Conservation (phyloP, 2,329 filamentous ascomycete genomes). For the Fusarium kyushuense region DNA sequence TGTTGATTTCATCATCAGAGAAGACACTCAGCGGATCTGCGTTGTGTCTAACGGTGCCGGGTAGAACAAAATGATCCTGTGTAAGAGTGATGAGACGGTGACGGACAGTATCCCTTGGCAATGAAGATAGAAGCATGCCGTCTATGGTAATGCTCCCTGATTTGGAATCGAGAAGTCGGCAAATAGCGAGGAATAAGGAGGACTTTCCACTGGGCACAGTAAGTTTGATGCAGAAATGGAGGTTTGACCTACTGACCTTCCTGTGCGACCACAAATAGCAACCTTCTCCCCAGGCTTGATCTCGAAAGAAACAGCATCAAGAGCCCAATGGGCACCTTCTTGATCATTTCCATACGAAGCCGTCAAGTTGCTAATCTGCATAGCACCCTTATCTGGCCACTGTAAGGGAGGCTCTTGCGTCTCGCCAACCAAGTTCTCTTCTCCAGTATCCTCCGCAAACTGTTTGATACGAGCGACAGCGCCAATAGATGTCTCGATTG, state of each 20-base stretch:
- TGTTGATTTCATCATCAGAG: constrained; percentile 54
- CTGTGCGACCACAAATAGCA: constrained; percentile 65
- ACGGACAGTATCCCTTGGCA: constrained; percentile 59
- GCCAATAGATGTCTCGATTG: constrained; percentile 54
- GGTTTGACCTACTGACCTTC: constrained; percentile 43
- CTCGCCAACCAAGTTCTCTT: constrained; percentile 46
- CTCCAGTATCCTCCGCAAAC: constrained; percentile 47
- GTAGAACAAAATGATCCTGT: constrained; percentile 63
- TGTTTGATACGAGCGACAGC: constrained; percentile 53
- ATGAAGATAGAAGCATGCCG: constrained; percentile 54
- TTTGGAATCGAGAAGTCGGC: constrained; percentile 61
- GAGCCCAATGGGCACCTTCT: constrained; percentile 25
- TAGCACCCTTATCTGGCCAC: constrained; percentile 51
- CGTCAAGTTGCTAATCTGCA: constrained; percentile 46
- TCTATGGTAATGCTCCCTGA: constrained; percentile 58
- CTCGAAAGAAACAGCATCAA: constrained; percentile 41
- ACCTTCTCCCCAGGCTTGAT: constrained; percentile 59
- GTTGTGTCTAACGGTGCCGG: constrained; percentile 61
- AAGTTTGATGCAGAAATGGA: neutral
- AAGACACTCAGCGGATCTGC: constrained; percentile 55
- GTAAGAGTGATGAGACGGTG: constrained; percentile 60
- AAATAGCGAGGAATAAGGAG: constrained; percentile 60
- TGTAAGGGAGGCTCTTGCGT: constrained; percentile 29
- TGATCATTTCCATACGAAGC: constrained; percentile 45
- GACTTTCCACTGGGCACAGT: constrained; percentile 60